Base-by-base conservation (phyloP, 257 asterid species). In the Mitragyna speciosa region DNA sequence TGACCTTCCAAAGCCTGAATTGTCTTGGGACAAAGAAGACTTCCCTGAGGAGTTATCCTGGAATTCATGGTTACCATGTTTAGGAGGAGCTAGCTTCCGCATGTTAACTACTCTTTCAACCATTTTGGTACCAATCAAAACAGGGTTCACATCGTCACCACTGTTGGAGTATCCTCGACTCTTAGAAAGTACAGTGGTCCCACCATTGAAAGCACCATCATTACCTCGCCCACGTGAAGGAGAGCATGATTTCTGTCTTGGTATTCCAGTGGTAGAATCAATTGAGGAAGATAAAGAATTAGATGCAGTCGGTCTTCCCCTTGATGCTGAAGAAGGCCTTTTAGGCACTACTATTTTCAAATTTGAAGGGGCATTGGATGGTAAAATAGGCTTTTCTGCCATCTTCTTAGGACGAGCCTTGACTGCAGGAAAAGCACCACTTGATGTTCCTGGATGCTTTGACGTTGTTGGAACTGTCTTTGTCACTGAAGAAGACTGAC, bases 31-130 rank as follows among this genome's bases (percentile, higher is more conserved):
- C 4, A 68, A 67, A 36, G 90, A 83, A 26, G 92, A 82, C 78
- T 91, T 91, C 90, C 81, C 84, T 22, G 88, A 74, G 67, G 82
- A 30, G 71, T 80, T 87, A 7, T 87, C 87, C 10, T 80, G 69
- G 82, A 86, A 76, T 36, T 77, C 61, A 26, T 78, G 78, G 19
- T 78, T 89, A 12, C 87, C 92, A 75, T 79, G 90, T 72, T 92
- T 94, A 0, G 98, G 96, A 41, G 98, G 98, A 80, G 93, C 98
- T 54, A 94, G 83, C 84, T 91, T 94, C 87, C 98, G 89, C 97
- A 92, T 94, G 89, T 92, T 92, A 61, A 94, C 98, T 7, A 94
- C 98, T 80, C 97, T 82, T 70, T 92, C 94, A 16, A 94, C 98
- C 98, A 94, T 94, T 58, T 92, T 80, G 2, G 98, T 87, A 48